These are phyloP conservation scores for Fusarium caatingaense DNA, from an alignment of 2,329 filamentous ascomycete species.

Conservation along the genomic window DNA sequence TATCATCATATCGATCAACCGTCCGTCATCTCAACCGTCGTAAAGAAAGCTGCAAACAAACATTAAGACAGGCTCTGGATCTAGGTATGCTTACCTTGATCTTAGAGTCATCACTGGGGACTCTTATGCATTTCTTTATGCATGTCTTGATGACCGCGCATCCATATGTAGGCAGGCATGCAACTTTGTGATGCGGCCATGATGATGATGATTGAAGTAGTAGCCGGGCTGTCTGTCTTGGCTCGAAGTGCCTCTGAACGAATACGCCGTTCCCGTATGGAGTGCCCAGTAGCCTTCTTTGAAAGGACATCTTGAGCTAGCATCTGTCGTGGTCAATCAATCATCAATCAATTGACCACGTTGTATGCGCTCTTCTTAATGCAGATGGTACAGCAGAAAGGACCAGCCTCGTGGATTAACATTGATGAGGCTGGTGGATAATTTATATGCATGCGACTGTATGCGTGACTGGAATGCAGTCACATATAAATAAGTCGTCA, in stretches of 20 bases:
- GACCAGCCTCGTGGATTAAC: not conserved
- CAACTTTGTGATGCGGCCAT: conserved; percentile 24
- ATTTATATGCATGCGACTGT: not conserved
- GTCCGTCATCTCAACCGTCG: conserved; percentile 1
- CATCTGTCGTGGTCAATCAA: not conserved
- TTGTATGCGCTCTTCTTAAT: not conserved
- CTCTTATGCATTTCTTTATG: not conserved
- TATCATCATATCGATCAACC: conserved; percentile 1
- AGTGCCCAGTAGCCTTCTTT: not conserved
- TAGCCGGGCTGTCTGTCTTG: conserved; percentile 1
- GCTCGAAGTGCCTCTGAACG: conserved; percentile 3
- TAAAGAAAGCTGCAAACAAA: not conserved
- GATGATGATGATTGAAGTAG: conserved; percentile 8
- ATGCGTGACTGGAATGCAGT: not conserved
- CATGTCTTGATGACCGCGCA: not conserved
- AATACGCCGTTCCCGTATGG: not conserved
- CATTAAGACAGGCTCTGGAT: not conserved
- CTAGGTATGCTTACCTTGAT: not conserved
- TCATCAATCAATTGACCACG: not conserved
- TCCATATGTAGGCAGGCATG: conserved; percentile 1
- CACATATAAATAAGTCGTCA: not conserved
- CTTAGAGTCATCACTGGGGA: not conserved
- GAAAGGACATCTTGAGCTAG: not conserved
- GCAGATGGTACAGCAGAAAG: not conserved
- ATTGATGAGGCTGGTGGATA: not conserved